A percentile compares a stretch with the other conserved stretches of the same genome.
These are phyloP conservation scores for Farysia itapuensis DNA, from an alignment of 1,284 basidiomycete genomes.

Conservation along the genomic window DNA sequence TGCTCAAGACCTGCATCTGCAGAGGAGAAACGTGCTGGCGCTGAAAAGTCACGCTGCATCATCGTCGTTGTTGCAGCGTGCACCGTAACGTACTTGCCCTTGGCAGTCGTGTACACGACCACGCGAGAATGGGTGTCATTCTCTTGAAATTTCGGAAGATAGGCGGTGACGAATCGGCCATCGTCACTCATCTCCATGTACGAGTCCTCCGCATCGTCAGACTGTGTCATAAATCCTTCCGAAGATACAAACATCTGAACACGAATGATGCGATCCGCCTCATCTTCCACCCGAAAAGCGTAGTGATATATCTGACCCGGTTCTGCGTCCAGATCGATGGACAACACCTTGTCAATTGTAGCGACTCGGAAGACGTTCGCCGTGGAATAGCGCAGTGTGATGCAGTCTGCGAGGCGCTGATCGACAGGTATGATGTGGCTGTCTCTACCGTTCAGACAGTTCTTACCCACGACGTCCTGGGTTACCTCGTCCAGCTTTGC, in stretches of 20 bases:
- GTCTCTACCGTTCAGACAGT: conserved; percentile 25
- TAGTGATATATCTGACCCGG: conserved; percentile 14
- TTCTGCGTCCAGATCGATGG: conserved; percentile 11
- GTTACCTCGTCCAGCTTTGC: neutral
- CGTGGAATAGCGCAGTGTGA: conserved; percentile 64
- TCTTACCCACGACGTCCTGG: conserved; percentile 1
- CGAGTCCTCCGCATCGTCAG: conserved; percentile 1
- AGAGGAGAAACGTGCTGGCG: conserved; percentile 1
- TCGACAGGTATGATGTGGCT: conserved; percentile 28
- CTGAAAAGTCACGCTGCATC: conserved; percentile 9
- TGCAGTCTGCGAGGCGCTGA: conserved; percentile 27
- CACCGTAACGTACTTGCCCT: conserved; percentile 4
- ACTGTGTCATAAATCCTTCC: neutral
- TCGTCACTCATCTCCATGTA: conserved; percentile 4
- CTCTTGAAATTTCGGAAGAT: neutral
- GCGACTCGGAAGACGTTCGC: conserved; percentile 63
- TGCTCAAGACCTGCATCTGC: neutral
- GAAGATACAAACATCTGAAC: neutral
- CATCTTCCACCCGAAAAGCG: conserved; percentile 1
- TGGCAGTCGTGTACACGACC: conserved; percentile 7
- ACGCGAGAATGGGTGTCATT: neutral
- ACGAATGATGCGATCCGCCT: neutral
- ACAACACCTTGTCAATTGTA: conserved; percentile 7
- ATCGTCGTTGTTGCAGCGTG: conserved; percentile 3
- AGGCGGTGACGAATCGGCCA: neutral